Evolutionary conservation across 768 basidiomycete species (phyloP).

Genomic region (Termitomyces sp.): DNA sequence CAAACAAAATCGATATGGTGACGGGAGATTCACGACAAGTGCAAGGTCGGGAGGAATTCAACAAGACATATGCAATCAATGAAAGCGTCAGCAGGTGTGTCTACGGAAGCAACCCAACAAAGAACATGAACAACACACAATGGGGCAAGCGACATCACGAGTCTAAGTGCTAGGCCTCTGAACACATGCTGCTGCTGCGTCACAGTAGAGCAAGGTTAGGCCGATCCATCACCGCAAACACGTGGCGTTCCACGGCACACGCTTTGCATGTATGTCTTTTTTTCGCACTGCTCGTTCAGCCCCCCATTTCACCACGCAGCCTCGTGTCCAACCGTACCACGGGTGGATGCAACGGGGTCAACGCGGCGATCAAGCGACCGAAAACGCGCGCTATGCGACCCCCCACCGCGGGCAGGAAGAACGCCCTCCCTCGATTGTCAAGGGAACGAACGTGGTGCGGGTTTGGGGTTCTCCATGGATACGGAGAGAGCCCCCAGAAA

Average conservation of each 20-base stretch:
- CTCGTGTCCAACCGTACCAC: slow-evolving; percentile 78
- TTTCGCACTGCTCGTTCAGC: slow-evolving; percentile 95
- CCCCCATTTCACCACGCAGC: slow-evolving; percentile 95
- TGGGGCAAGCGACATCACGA: slow-evolving; percentile 52
- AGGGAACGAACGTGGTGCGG: slow-evolving; percentile 73
- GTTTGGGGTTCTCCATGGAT: slow-evolving; percentile 91
- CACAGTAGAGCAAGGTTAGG: slow-evolving; percentile 56
- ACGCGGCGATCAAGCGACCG: slow-evolving; percentile 93
- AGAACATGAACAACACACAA: slow-evolving; percentile 35
- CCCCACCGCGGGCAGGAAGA: slow-evolving; percentile 72
- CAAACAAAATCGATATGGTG: slow-evolving; percentile 18
- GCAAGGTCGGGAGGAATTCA: slow-evolving; percentile 12
- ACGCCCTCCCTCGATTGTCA: slow-evolving; percentile 78
- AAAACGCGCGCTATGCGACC: slow-evolving; percentile 68
- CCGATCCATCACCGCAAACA: slow-evolving; percentile 37
- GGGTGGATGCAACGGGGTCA: slow-evolving; percentile 56
- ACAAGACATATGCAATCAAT: slow-evolving; percentile 49
- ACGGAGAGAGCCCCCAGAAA: slow-evolving; percentile 98
- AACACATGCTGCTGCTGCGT: slow-evolving; percentile 59
- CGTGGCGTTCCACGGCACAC: slow-evolving; percentile 27
- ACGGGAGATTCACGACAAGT: slow-evolving; percentile 19
- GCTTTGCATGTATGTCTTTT: slow-evolving; percentile 35
- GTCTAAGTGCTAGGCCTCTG: slow-evolving; percentile 56
- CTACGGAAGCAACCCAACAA: slow-evolving; percentile 26
- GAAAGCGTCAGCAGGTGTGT: slow-evolving; percentile 61